Evolutionary conservation across 1,139 yeast genomes (phyloP).

Genomic region (Saccharomycopsis hybrid): DNA sequence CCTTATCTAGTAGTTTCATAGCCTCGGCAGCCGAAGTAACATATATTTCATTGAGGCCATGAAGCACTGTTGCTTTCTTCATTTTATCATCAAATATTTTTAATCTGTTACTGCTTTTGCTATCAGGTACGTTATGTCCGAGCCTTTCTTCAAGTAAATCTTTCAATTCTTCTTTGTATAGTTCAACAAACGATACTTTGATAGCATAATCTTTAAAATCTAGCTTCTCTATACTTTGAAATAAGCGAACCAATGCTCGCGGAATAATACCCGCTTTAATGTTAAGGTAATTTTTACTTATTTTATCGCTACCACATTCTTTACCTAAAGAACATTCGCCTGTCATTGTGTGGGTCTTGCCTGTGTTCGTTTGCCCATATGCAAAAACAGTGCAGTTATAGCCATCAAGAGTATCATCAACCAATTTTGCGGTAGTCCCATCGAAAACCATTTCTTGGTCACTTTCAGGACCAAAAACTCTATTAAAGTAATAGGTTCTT

Average conservation of each 20-base stretch:
- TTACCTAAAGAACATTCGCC: constrained; percentile 39
- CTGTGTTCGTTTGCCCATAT: constrained; percentile 88
- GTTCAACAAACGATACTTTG: constrained; percentile 71
- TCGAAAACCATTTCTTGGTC: background rate
- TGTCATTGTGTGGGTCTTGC: constrained; percentile 84
- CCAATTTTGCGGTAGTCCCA: background rate
- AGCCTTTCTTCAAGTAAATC: constrained; percentile 60
- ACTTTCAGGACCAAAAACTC: background rate
- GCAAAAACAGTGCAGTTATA: constrained; percentile 54
- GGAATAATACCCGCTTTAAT: constrained; percentile 65
- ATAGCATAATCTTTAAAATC: constrained; percentile 36
- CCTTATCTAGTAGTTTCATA: constrained; percentile 51
- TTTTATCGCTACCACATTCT: constrained; percentile 26
- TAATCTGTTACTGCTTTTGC: constrained; percentile 49
- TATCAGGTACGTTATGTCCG: constrained; percentile 77
- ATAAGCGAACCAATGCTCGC: constrained; percentile 63
- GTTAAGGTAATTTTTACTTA: constrained; percentile 31
- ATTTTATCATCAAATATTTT: constrained; percentile 67
- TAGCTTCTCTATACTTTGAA: constrained; percentile 37
- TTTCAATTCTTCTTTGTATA: constrained; percentile 78
- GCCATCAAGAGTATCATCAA: background rate
- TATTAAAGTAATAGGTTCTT: background rate
- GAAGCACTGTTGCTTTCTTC: constrained; percentile 66
- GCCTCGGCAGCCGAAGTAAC: constrained; percentile 57
- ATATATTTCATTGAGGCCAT: constrained; percentile 59